Percentiles rank a stretch among this genome's conserved stretches.
phyloP scores from a whole-genome alignment of 2,329 filamentous ascomycete species.

The Chrysosporium queenslandicum region DNA sequence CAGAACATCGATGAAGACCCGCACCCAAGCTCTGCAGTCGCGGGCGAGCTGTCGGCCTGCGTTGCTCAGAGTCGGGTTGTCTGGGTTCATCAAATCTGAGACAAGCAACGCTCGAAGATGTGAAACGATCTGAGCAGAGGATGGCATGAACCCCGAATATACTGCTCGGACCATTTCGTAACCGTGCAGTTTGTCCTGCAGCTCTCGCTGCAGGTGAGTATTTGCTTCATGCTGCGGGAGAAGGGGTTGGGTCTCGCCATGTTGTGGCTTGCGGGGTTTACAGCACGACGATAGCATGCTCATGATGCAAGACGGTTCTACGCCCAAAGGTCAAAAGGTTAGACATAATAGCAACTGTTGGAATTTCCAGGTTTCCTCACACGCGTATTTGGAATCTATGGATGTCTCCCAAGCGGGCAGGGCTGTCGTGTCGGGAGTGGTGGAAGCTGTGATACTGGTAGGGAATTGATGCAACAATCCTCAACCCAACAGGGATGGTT shows the following conservation, averaged over 20 bases:
- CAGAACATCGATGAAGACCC: constrained; percentile 70
- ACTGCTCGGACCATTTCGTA: constrained; percentile 86
- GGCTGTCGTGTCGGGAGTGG: not conserved
- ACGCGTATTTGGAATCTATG: not conserved
- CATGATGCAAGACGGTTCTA: not conserved
- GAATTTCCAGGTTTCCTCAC: not conserved
- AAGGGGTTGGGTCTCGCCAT: constrained; percentile 63
- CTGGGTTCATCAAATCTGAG: constrained; percentile 66
- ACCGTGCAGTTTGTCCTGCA: constrained; percentile 82
- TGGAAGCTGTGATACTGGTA: not conserved
- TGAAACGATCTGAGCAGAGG: constrained; percentile 70
- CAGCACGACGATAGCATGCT: constrained; percentile 59
- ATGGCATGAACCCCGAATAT: constrained; percentile 79
- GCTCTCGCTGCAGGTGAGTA: constrained; percentile 61
- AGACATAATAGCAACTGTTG: not conserved
- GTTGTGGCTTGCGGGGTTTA: constrained; percentile 41
- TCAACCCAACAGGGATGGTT: not conserved
- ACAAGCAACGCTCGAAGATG: constrained; percentile 71
- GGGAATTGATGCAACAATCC: not conserved
- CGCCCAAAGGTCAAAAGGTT: not conserved
- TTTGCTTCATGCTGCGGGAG: constrained; percentile 59
- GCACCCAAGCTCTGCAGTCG: constrained; percentile 62
- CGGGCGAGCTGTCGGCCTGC: constrained; percentile 65
- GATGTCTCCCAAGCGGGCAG: not conserved
- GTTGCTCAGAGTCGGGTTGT: constrained; percentile 63